Conservation (phyloP, 208 protist species). For the Trypanosoma caninum region DNA sequence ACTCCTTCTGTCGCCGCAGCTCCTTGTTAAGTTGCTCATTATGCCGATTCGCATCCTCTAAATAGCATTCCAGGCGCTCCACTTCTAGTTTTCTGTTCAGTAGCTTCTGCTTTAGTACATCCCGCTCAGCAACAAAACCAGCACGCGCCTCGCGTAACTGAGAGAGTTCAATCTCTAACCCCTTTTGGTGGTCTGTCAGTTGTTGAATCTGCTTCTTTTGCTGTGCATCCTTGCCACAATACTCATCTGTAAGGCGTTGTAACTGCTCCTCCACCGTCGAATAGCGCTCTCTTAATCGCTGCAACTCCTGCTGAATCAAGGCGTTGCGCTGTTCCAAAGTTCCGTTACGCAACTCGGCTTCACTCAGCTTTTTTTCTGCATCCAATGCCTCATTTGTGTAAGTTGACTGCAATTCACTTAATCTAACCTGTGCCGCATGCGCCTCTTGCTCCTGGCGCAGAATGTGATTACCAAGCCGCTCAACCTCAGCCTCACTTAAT, state of each 20-base stretch:
- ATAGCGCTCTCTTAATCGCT: constrained; percentile 10
- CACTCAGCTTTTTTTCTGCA: constrained; percentile 27
- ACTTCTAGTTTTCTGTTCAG: constrained; percentile 12
- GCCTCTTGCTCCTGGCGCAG: constrained; percentile 34
- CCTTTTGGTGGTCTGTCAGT: constrained; percentile 30
- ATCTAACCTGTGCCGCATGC: constrained; percentile 18
- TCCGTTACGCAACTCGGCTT: constrained; percentile 30
- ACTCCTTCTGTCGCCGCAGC: constrained; percentile 23
- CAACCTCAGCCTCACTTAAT: constrained; percentile 26
- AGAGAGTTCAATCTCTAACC: constrained; percentile 31
- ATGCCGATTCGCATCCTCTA: constrained; percentile 42
- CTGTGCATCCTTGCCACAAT: constrained; percentile 8
- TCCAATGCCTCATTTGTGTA: constrained; percentile 32
- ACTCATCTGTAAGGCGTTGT: constrained; percentile 14
- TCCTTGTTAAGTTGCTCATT: constrained; percentile 53
- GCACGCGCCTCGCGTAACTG: constrained; percentile 23
- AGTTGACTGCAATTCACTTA: constrained; percentile 36
- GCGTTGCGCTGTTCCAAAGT: constrained; percentile 34
- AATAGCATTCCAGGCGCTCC: constrained; percentile 37
- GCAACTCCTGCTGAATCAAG: constrained; percentile 31
- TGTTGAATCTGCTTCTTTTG: constrained; percentile 24
- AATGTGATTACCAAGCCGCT: constrained; percentile 36
- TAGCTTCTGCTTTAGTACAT: constrained; percentile 28
- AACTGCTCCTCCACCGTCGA: constrained; percentile 17
- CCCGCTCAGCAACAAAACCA: constrained; percentile 23